Evolutionary conservation across 106 monocot species (phyloP), one percentile per base, ranked within the genome.

Genomic region (Acorus calamus): DNA sequence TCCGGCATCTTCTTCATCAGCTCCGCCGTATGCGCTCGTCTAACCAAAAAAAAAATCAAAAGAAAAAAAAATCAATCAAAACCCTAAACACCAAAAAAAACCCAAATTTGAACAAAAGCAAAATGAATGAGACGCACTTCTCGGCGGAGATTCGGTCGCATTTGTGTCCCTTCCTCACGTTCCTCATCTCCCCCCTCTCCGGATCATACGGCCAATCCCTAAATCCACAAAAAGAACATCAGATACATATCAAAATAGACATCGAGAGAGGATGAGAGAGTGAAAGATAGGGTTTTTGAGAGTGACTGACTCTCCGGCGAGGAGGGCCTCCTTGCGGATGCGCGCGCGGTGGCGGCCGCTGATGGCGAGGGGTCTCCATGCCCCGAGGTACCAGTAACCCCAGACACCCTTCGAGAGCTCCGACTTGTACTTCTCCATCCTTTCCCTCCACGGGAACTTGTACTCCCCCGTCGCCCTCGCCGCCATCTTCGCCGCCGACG

Each of bases 1-100:
- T 91, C 78, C 4, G 96, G 96, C 96, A 98, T 98, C 73, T 98
- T 98, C 83, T 98, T 91, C 96, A 98, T 98, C 81, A 98, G 48
- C 70, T 98, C 96, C 28, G 65, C 88, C 55, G 96, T 98, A 66
- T 87, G 76, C 14, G 96, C 96, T 55, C 96, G 73, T 73, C 94
- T 94, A 55, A 0, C 13, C 43, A 59, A 51, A 12, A 6, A 47
- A 47, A 50, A 13, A 56, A 51, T 52, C 43, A 7, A 54, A 64
- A 55, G 4, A 65, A 50, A 60, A 41, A 52, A 45, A 49, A 14
- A 66, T 48, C 10, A 44, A 4, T 50, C 5, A 65, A 57, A 45
- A 14, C 43, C 44, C 58, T 8, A 50, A 11, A 68, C 47, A 9
- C 12, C 44, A 4, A 64, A 47, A 2, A 52, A 8, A 49, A 57